Evolutionary conservation across 306 rosid genomes (phyloP).

Genomic region (Corylus heterophylla): DNA sequence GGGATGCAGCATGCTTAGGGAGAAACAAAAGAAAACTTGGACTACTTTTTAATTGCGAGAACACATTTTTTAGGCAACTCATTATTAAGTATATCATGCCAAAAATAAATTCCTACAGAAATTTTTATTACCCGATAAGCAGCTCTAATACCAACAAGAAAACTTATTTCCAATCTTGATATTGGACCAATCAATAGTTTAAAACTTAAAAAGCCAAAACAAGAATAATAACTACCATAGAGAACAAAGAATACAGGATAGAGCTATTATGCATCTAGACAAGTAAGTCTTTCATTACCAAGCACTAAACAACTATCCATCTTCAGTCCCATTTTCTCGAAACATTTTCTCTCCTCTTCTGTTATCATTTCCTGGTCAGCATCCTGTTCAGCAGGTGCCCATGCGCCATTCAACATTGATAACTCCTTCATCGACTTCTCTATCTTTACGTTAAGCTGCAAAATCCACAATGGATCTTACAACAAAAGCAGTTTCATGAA

Average conservation of each 20-base stretch:
- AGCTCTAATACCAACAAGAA: background rate
- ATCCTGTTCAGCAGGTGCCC: conserved; percentile 55
- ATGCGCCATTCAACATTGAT: conserved; percentile 55
- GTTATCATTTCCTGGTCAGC: conserved; percentile 71
- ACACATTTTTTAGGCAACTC: background rate
- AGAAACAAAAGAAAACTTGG: background rate
- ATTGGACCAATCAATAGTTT: conserved; percentile 4
- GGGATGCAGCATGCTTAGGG: background rate
- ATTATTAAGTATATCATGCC: too few species aligned
- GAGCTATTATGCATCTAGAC: conserved; percentile 15
- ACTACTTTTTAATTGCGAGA: background rate
- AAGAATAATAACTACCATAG: background rate
- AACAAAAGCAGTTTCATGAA: background rate
- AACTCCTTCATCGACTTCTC: conserved; percentile 58
- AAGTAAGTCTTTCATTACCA: conserved; percentile 41
- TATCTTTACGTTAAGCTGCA: conserved; percentile 70
- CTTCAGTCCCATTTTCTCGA: conserved; percentile 65
- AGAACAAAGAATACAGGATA: conserved; percentile 1
- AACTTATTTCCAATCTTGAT: background rate
- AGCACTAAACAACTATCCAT: conserved; percentile 60
- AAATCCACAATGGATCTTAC: conserved; percentile 16
- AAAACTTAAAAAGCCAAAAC: background rate
- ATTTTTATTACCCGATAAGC: background rate
- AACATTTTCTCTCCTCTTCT: conserved; percentile 74
- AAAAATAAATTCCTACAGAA: background rate